A percentile compares a stretch with the other conserved stretches of the same genome.
phyloP scores from a whole-genome alignment of 768 basidiomycete species.

The Termitomyces sp. region DNA sequence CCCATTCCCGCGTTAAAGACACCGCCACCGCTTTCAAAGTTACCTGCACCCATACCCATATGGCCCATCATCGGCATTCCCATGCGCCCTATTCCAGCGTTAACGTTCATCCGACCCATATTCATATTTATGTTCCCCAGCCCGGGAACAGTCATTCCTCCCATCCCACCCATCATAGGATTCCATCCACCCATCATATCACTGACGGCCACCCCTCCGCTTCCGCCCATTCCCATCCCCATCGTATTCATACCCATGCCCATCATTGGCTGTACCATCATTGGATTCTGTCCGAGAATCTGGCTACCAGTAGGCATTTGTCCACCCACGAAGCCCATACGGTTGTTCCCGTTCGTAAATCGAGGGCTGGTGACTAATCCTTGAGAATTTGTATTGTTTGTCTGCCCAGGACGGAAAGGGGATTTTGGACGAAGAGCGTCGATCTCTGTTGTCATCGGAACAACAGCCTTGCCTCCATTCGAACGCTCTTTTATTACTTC shows the following conservation, averaged over 20 bases:
- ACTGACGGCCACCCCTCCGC: slow-evolving; percentile 16
- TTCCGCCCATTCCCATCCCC: slow-evolving; percentile 26
- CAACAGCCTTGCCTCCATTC: slow-evolving; percentile 56
- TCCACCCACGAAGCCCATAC: slow-evolving; percentile 23
- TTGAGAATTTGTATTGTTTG: slow-evolving; percentile 13
- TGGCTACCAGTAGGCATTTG: slow-evolving; percentile 16
- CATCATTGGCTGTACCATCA: slow-evolving; percentile 31
- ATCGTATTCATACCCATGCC: slow-evolving; percentile 29
- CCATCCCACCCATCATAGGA: slow-evolving; percentile 30
- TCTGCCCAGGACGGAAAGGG: slow-evolving; percentile 48
- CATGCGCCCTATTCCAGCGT: slow-evolving; percentile 21
- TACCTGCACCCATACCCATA: slow-evolving; percentile 22
- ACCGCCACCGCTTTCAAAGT: slow-evolving; percentile 17
- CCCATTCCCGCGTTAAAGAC: slow-evolving; percentile 34
- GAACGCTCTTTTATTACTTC: slow-evolving; percentile 51
- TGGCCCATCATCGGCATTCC: slow-evolving; percentile 24
- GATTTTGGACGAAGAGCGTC: slow-evolving; percentile 85
- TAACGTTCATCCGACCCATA: slow-evolving; percentile 29
- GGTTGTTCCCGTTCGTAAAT: slow-evolving; percentile 12
- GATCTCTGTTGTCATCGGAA: slow-evolving; percentile 76
- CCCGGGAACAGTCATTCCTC: slow-evolving; percentile 13
- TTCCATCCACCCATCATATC: slow-evolving; percentile 35
- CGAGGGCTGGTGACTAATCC: slow-evolving; percentile 15
- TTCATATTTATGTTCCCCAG: slow-evolving; percentile 26
- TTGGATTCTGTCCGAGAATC: slow-evolving; percentile 28